Evolutionary conservation across 495 filamentous ascomycete genomes (phyloP).

Genomic region (Xylaria castorea): DNA sequence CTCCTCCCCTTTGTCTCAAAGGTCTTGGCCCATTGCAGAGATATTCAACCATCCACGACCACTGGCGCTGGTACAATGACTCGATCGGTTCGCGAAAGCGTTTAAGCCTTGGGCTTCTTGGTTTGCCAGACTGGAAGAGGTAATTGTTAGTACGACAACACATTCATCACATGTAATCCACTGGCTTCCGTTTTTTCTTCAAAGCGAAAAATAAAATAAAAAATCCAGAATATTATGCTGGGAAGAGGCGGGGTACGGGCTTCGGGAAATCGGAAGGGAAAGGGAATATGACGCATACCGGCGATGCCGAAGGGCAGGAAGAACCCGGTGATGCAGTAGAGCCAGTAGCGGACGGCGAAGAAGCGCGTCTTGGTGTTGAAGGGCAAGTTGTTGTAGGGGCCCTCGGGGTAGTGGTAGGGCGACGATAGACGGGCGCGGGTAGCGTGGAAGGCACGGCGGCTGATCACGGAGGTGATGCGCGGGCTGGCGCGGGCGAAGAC

Average conservation of each 20-base stretch:
- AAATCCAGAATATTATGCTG: neutral
- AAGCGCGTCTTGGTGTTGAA: conserved; percentile 92
- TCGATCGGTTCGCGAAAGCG: conserved; percentile 27
- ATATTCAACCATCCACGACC: neutral
- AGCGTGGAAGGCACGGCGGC: conserved; percentile 92
- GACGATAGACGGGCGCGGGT: conserved; percentile 85
- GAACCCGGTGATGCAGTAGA: conserved; percentile 79
- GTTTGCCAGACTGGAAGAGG: conserved; percentile 77
- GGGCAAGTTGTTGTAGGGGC: conserved; percentile 89
- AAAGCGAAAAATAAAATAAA: too few species aligned
- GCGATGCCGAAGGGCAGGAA: conserved; percentile 80
- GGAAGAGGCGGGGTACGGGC: neutral
- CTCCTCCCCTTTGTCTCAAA: neutral
- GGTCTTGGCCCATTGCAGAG: neutral
- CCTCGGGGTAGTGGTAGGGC: conserved; percentile 98
- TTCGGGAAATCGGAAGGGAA: conserved; percentile 10
- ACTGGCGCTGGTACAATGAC: neutral
- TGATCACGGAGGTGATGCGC: conserved; percentile 67
- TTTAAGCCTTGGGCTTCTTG: conserved; percentile 66
- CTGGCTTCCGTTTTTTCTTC: neutral
- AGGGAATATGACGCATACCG: conserved; percentile 61
- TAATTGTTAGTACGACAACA: neutral
- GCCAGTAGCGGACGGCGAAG: conserved; percentile 85
- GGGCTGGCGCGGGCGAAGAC: conserved; percentile 66
- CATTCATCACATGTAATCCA: neutral